Base-by-base conservation (phyloP, 139 green algal genomes). In the Chlamydomonas asymmetrica region DNA sequence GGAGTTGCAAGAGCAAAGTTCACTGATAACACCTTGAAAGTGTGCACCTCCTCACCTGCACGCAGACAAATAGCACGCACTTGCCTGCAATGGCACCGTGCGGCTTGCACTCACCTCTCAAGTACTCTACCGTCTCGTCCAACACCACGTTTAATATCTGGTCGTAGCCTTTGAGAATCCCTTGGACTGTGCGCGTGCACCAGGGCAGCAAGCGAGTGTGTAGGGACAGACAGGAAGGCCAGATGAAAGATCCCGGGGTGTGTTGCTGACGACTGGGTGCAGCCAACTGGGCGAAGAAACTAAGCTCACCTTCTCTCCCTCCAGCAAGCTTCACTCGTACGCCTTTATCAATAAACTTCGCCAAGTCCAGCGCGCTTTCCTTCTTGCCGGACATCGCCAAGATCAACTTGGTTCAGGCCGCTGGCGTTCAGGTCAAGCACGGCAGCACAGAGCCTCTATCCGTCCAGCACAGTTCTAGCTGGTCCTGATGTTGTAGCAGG, bases 71-170 rank as follows among this genome's bases (percentile, higher is more conserved):
- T 23, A 27, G 25, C 29, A 25, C 54, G 25, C 9, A 23, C 29
- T 35, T 62, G 54, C 16, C 10, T 27, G 29, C 10, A 13, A 62
- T 62, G 54, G 10, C 6, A 27, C 49, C 4, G 2, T n/a, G n/a
- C n/a, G n/a, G n/a, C n/a, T n/a, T 37, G 31, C 32, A 1, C 74
- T 38, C 63, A 95, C 92, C 95, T 93, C 96, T 87, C 27, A 98
- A 67, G 78, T 92, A 95, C 76, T 99, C 96, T 27, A 89, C 79
- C 5, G 91, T 85, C 45, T 99, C 96, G 60, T 99, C 96, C 31
- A 99, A 86, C 57, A 99, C 96, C n/a, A 99, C 74, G 75, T 99
- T 99, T 2, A 99, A 80, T 49, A 99, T 80, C 82, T 98, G 96
- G 70, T 99, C 96, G 67, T 98, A 99, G 18, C 96, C 96, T 63